These are phyloP conservation scores for Furcasterigmium sp. DNA, from an alignment of 2,329 filamentous ascomycete species.

Conservation along the genomic window DNA sequence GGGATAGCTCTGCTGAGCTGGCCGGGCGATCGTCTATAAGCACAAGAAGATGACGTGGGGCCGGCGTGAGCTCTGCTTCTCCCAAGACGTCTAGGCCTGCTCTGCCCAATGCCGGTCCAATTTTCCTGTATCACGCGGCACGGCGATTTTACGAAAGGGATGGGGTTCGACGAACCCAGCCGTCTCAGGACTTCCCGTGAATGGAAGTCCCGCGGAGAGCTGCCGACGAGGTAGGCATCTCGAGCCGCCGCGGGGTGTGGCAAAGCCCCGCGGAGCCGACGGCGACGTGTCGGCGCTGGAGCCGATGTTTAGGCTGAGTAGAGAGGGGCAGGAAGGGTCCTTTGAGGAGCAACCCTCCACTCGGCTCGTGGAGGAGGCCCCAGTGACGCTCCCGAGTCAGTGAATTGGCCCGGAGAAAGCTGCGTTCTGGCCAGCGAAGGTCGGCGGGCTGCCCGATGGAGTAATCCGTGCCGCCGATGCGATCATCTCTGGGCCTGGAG, in stretches of 20 bases:
- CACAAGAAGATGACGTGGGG: background rate
- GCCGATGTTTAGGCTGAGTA: background rate
- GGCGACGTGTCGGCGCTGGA: background rate
- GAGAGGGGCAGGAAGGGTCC: background rate
- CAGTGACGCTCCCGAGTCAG: background rate
- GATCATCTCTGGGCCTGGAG: background rate
- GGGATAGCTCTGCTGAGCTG: background rate
- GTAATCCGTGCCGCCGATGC: conserved; percentile 6
- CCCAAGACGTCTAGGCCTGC: background rate
- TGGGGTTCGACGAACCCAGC: background rate
- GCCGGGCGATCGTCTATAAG: background rate
- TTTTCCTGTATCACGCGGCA: background rate
- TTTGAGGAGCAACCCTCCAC: background rate
- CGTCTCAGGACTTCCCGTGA: background rate
- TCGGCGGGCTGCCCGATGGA: conserved; percentile 6
- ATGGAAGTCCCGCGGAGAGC: background rate
- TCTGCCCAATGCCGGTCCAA: background rate
- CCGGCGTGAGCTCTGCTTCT: background rate
- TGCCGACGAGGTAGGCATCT: background rate
- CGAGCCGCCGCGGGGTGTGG: background rate
- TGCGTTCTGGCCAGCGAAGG: background rate
- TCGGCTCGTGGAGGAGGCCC: too few species aligned
- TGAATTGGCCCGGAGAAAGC: background rate
- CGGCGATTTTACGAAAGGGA: too few species aligned
- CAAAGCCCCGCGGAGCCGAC: background rate